Evolutionary conservation across 2,329 filamentous ascomycete genomes (phyloP).

Genomic region (Arachnomyces sp.): DNA sequence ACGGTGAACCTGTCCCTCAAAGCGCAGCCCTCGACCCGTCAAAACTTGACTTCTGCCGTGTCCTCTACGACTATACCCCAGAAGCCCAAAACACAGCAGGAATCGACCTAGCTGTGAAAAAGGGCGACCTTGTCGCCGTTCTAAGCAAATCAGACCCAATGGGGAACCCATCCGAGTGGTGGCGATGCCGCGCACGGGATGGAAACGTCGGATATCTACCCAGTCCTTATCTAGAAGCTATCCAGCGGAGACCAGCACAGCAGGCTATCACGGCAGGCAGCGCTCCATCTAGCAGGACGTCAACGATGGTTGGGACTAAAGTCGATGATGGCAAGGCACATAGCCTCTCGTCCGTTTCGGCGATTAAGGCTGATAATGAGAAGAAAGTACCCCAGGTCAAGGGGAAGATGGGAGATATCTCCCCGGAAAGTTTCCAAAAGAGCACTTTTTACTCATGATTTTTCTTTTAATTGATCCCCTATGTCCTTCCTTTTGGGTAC

Average conservation of each 20-base stretch:
- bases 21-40: constrained; percentile 63
- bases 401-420: constrained; percentile 57
- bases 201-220: constrained; percentile 88
- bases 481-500: neutral
- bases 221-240: constrained; percentile 75
- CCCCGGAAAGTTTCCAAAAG: constrained; percentile 64
- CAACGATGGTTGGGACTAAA: constrained; percentile 42
- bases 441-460: constrained; percentile 58
- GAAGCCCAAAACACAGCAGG: constrained; percentile 58
- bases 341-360: constrained; percentile 23
- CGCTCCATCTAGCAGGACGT: constrained; percentile 42
- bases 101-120: constrained; percentile 84
- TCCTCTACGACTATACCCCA: constrained; percentile 88
- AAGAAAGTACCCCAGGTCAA: constrained; percentile 47
- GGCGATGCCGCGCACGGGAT: constrained; percentile 85
- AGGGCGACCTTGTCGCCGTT: constrained; percentile 91
- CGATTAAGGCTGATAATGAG: constrained; percentile 13
- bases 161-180: constrained; percentile 92
- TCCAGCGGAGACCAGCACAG: constrained; percentile 47
- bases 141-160: constrained; percentile 86
- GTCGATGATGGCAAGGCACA: constrained; percentile 20
- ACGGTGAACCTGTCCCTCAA: constrained; percentile 36
- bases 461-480: neutral
- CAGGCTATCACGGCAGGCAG: constrained; percentile 37
- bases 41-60: constrained; percentile 93